These are phyloP conservation scores for Candida boidinii DNA, from an alignment of 805 yeast genomes.

Conservation along the genomic window DNA sequence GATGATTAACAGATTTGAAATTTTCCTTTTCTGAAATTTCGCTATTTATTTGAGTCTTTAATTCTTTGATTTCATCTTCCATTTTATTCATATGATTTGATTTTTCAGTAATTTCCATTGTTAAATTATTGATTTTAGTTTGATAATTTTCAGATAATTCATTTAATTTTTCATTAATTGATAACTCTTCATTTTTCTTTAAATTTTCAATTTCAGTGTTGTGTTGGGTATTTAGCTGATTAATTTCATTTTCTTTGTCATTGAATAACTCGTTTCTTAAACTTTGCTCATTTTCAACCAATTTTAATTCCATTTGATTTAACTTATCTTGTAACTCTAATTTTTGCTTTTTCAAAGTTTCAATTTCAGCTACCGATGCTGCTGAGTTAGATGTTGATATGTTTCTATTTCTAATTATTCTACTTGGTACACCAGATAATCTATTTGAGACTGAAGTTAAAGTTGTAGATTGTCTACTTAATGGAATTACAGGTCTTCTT, in stretches of 20 bases:
- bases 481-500: conserved; percentile 15
- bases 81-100: too few species aligned
- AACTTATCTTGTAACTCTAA: conserved; percentile 13
- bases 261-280: conserved; percentile 20
- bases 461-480: too few species aligned
- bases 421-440: conserved; percentile 7
- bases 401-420: conserved; percentile 3
- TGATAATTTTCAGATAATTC: too few species aligned
- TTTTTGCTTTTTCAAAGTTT: conserved; percentile 16
- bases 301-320: conserved; percentile 15
- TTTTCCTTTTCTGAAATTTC: too few species aligned
- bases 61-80: too few species aligned
- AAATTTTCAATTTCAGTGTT: conserved; percentile 23
- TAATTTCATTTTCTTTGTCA: conserved; percentile 26
- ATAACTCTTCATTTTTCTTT: conserved; percentile 13
- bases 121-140: too few species aligned
- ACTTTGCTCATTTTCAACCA: conserved; percentile 19
- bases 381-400: conserved; percentile 10
- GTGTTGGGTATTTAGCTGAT: conserved; percentile 28
- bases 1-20: too few species aligned
- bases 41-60: too few species aligned
- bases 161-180: too few species aligned
- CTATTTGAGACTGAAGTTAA: too few species aligned
- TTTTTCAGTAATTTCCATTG: too few species aligned
- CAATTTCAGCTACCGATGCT: conserved; percentile 19